Percentiles rank a stretch among this genome's conserved stretches.
phyloP scores from a whole-genome alignment of 495 filamentous ascomycete species.

The Penicillium manginii region DNA sequence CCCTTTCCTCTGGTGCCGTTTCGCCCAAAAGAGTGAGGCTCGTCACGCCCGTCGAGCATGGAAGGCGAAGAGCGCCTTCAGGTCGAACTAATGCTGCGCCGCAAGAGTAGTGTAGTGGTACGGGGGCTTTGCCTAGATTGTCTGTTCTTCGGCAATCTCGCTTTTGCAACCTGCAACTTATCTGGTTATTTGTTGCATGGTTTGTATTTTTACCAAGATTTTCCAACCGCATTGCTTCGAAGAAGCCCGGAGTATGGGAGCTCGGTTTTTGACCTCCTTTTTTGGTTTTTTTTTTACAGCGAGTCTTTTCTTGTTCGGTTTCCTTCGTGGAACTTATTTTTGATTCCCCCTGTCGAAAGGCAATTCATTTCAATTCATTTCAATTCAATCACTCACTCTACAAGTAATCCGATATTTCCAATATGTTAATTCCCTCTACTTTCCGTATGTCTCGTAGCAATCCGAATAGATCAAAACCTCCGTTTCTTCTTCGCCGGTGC shows the following conservation, averaged over 20 bases:
- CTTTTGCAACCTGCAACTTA: neutral
- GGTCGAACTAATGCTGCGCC: constrained; percentile 30
- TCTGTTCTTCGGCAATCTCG: neutral
- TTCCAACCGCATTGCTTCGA: neutral
- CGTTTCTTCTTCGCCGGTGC: constrained; percentile 70
- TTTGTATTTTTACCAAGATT: neutral
- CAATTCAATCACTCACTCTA: neutral
- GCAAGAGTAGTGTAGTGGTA: constrained; percentile 15
- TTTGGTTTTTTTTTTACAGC: neutral
- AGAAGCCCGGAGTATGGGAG: neutral
- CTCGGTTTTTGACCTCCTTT: neutral
- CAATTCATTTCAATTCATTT: neutral
- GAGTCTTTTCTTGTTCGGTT: neutral
- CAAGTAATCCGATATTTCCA: neutral
- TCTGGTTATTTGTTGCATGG: neutral
- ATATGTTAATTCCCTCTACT: neutral
- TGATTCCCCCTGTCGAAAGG: constrained; percentile 6
- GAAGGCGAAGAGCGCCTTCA: constrained; percentile 28
- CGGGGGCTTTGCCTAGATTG: neutral
- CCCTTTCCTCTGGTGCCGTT: constrained; percentile 32
- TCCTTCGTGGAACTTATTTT: neutral
- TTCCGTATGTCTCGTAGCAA: neutral
- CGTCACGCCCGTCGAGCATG: constrained; percentile 49
- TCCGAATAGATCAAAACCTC: constrained; percentile 50
- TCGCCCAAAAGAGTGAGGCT: constrained; percentile 52